Conservation (phyloP, 2,329 filamentous ascomycete species). For the Pseudomassariella vexata region DNA sequence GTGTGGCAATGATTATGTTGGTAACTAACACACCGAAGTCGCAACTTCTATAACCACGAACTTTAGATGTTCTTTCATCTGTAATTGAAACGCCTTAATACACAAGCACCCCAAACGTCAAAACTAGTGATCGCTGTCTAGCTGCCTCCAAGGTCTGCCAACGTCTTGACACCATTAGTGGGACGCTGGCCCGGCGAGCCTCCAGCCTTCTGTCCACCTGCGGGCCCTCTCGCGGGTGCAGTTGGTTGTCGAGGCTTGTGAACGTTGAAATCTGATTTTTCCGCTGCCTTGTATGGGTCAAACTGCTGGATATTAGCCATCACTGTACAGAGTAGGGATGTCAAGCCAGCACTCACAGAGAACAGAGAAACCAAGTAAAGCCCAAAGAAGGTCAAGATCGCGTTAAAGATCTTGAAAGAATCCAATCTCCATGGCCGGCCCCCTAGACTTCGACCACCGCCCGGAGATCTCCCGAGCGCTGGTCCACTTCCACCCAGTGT, state of each 20-base stretch:
- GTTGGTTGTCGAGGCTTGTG: slow-evolving; percentile 30
- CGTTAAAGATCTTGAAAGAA: slow-evolving; percentile 40
- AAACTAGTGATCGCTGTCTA: slow-evolving; percentile 8
- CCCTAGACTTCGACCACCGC: slow-evolving; percentile 13
- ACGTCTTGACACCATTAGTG: slow-evolving; percentile 33
- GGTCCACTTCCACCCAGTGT: slow-evolving; percentile 43
- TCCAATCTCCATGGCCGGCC: slow-evolving; percentile 23
- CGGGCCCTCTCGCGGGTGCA: slow-evolving; percentile 9
- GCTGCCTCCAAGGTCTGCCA: slow-evolving; percentile 43
- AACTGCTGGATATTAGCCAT: slow-evolving; percentile 32
- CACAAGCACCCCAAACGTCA: slow-evolving; percentile 3
- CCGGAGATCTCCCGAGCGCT: slow-evolving; percentile 12
- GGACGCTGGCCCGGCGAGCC: slow-evolving; percentile 17
- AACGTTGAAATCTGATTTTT: slow-evolving; percentile 54
- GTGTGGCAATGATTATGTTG: too few species aligned
- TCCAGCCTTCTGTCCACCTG: slow-evolving; percentile 19
- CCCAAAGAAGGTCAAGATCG: slow-evolving; percentile 50
- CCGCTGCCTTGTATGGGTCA: slow-evolving; percentile 56
- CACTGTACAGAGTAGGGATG: slow-evolving; percentile 2
- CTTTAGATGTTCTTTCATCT: too few species aligned
- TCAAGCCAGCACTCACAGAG: slow-evolving; percentile 38
- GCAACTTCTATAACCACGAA: too few species aligned
- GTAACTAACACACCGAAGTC: too few species aligned
- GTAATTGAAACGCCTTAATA: too few species aligned
- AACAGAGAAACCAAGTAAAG: slow-evolving; percentile 59